Conservation (phyloP, 768 basidiomycete genomes). For the Hypsizygus marmoreus region DNA sequence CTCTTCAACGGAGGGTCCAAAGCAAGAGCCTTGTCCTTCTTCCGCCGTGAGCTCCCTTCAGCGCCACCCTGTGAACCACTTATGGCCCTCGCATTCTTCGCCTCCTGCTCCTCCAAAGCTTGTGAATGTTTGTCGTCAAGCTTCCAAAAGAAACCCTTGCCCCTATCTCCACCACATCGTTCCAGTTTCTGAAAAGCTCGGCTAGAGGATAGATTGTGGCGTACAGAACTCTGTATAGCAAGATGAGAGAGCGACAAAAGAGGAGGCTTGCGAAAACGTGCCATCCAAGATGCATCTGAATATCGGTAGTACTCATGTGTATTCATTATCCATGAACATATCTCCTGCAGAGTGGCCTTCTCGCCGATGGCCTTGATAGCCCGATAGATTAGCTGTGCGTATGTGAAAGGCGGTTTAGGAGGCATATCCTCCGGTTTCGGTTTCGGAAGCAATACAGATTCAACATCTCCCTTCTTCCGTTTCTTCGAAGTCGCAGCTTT, state of each 20-base stretch:
- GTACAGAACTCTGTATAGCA: constrained; percentile 78
- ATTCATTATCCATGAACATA: constrained; percentile 88
- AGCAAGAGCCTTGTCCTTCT: constrained; percentile 58
- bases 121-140: constrained; percentile 76
- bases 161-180: constrained; percentile 78
- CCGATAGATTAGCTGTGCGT: constrained; percentile 88
- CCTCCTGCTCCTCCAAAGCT: constrained; percentile 70
- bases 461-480: constrained; percentile 65
- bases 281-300: constrained; percentile 92
- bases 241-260: constrained; percentile 8
- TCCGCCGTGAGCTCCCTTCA: constrained; percentile 39
- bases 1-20: constrained; percentile 70
- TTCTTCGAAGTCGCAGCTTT: constrained; percentile 59
- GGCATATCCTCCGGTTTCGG: constrained; percentile 78
- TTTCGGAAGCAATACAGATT: constrained; percentile 34
- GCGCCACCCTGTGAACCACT: constrained; percentile 28
- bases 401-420: constrained; percentile 87
- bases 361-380: constrained; percentile 82
- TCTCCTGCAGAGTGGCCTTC: constrained; percentile 89
- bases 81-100: constrained; percentile 45
- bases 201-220: constrained; percentile 92
- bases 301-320: constrained; percentile 90
- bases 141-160: constrained; percentile 94
- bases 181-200: constrained; percentile 92
- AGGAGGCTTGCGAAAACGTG: constrained; percentile 39